Evolutionary conservation across 1,284 basidiomycete genomes (phyloP), one percentile per base, ranked within the genome.

Genomic region (Cutaneotrichosporon cyanovorans): DNA sequence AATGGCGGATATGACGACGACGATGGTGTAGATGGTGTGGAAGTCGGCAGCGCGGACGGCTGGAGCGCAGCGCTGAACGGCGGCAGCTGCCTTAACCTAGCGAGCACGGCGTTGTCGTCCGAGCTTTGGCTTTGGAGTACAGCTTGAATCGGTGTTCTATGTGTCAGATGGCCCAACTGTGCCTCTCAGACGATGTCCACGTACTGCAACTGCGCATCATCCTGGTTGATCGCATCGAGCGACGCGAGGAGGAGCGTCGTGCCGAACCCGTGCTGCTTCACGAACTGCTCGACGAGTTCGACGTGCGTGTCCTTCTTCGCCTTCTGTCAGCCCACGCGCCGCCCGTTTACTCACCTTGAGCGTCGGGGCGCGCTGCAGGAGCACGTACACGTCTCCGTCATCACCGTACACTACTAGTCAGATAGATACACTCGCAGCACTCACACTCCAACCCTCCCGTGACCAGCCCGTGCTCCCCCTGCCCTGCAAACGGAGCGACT

Each of bases 201-300:
- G 50, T 62, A 87, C 85, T 76, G 59, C 77, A 88, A 83, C 59
- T 87, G 85, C 2, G 76, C 72, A 59, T 88, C 85, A 34, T 80
- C 80, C 56, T 85, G 77, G 58, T 83, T 79, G 11, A 80, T 79
- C 12, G 79, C 74, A 62, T 87, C 83, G n/a, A 87, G 76, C 14
- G 84, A 84, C 12, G 83, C 80, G 18, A 87, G 72, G 51, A 87
- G 75, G 25, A 87, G 64, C 5, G 78, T 75, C 16, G 77, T 73
- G 3, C 73, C 71, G 46, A 81, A 73, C 23, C 73, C 70, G 19
- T 76, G 77, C 4, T 65, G 50, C 37, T 73, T 60, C 36, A 82
- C 72, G 61, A 85, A 85, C 2, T 73, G 60, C 36, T 80, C 63
- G 12, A 88, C 62, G 3, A 76, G 62, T 7, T 75, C 68, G 42